Evolutionary conservation across 495 filamentous ascomycete genomes (phyloP).

Genomic region (Penicillium subrubescens): DNA sequence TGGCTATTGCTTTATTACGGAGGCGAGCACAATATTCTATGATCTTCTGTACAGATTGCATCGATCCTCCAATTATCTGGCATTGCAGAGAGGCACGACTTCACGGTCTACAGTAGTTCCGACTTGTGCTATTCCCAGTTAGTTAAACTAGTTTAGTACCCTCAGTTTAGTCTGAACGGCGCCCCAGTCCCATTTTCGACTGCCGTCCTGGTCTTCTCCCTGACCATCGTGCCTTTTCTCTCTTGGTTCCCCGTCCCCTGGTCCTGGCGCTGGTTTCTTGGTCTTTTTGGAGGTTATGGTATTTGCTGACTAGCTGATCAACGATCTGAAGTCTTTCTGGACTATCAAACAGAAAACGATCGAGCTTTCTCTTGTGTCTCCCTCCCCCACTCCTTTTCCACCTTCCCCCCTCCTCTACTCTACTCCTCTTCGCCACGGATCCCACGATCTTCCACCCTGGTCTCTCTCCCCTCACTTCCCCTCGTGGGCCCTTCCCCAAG

Average conservation of each 20-base stretch:
- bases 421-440: slow-evolving; percentile 18
- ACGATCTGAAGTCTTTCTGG: not conserved
- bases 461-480: not conserved
- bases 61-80: not conserved
- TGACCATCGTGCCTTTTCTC: not conserved
- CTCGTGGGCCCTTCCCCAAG: not conserved
- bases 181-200: slow-evolving; percentile 1
- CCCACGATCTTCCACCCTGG: not conserved
- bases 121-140: slow-evolving; percentile 21
- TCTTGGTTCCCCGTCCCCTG: not conserved
- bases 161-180: not conserved
- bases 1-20: not conserved
- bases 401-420: slow-evolving; percentile 23
- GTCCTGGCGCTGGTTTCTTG: slow-evolving; percentile 2
- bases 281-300: slow-evolving; percentile 1
- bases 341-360: not conserved
- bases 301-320: not conserved
- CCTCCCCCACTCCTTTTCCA: slow-evolving; percentile 13
- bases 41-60: not conserved
- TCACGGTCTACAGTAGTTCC: slow-evolving; percentile 1
- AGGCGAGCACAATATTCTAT: not conserved
- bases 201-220: slow-evolving; percentile 10
- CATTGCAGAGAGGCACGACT: not conserved
- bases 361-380: slow-evolving; percentile 2
- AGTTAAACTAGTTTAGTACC: not conserved